Evolutionary conservation across 2,329 filamentous ascomycete species (phyloP).

Genomic region (Aureobasidium leucospermi): DNA sequence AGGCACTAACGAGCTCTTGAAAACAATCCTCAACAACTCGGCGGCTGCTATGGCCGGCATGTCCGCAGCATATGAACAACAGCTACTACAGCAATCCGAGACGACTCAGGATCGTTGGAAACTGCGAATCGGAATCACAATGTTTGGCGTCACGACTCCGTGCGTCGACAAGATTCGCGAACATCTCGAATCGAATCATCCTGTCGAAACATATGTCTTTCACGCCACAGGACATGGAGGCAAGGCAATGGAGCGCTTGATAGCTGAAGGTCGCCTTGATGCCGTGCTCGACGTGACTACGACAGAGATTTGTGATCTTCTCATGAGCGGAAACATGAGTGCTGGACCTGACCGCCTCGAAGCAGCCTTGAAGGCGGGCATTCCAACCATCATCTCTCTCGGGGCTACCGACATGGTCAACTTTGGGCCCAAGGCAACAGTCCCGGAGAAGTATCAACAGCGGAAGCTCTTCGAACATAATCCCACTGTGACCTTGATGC

Average conservation of each 20-base stretch:
- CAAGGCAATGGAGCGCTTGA: conserved; percentile 59
- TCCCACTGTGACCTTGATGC: conserved; percentile 57
- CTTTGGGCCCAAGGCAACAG: conserved; percentile 49
- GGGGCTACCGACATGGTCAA: conserved; percentile 55
- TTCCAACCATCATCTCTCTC: conserved; percentile 49
- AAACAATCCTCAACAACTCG: conserved; percentile 54
- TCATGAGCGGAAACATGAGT: conserved; percentile 56
- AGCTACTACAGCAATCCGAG: neutral
- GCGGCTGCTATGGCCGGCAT: conserved; percentile 55
- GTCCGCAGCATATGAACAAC: conserved; percentile 38
- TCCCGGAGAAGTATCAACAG: conserved; percentile 48
- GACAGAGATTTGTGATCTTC: conserved; percentile 58
- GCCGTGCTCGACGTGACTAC: conserved; percentile 65
- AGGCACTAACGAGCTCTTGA: conserved; percentile 54
- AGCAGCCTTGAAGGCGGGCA: conserved; percentile 48
- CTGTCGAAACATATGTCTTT: conserved; percentile 57
- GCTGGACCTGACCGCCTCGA: conserved; percentile 52
- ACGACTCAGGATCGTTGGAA: conserved; percentile 21
- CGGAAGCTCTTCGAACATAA: conserved; percentile 59
- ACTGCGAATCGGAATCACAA: conserved; percentile 56
- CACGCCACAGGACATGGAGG: conserved; percentile 65
- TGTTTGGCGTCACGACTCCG: conserved; percentile 69
- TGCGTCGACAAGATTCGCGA: conserved; percentile 50
- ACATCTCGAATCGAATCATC: conserved; percentile 40
- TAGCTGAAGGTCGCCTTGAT: conserved; percentile 52